Percentiles rank a stretch among this genome's conserved stretches.
These are phyloP conservation scores for Solanum chilense DNA, from an alignment of 257 asterid species.

Conservation along the genomic window DNA sequence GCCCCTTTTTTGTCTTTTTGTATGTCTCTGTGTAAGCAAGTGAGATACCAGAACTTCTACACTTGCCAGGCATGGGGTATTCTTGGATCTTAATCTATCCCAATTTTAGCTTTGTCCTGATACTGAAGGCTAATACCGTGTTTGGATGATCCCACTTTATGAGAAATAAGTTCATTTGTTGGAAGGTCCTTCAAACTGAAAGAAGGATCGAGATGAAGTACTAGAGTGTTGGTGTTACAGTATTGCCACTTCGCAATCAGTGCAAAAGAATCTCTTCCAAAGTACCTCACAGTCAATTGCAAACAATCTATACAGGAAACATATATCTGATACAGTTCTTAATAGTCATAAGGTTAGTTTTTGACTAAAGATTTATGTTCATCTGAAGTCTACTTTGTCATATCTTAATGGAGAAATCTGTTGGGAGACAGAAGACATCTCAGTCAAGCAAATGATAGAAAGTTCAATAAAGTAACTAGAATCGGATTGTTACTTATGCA, in stretches of 20 bases:
- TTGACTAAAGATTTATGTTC: background rate
- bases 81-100: background rate
- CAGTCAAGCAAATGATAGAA: background rate
- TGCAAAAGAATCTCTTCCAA: background rate
- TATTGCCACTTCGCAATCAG: background rate
- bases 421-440: background rate
- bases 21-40: background rate
- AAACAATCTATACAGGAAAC: background rate
- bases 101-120: background rate
- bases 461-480: background rate
- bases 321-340: background rate
- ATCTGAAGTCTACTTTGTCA: background rate
- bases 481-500: background rate
- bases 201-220: background rate
- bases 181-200: background rate
- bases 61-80: background rate
- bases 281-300: background rate
- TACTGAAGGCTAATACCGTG: background rate
- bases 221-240: background rate
- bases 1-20: background rate
- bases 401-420: background rate
- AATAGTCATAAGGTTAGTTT: background rate
- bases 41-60: background rate
- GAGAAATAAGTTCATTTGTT: background rate
- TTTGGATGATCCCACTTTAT: background rate